Base-by-base conservation (phyloP, 2,329 filamentous ascomycete species). In the Metarhizium guizhouense region DNA sequence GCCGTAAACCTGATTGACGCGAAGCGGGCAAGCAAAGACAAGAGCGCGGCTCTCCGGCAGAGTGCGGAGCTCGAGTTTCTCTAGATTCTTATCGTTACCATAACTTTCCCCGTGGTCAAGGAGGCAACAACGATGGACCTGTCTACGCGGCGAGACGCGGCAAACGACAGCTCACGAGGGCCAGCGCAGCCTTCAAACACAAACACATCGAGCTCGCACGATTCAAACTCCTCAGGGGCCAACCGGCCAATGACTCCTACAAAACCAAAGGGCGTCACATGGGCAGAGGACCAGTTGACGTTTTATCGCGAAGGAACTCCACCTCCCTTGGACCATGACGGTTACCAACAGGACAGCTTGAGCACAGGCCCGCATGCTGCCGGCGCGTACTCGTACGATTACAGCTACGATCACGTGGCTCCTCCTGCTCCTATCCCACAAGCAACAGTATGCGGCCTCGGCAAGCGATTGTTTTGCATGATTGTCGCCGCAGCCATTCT, bases 231-330 rank as follows among this genome's bases (percentile, higher is more conserved):
- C 13, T 10, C 45, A 13, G 45, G 45, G n/a, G 45, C n/a, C 11
- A 48, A 48, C n/a, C 45, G 25, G 14, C 45, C 45, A 16, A 48
- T 5, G 20, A 13, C 30, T 14, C 6, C 45, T 6, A 3, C 10
- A 14, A 43, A 25, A 13, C 29, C 53, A 20, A 54, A 54, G 18
- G 57, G 52, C 30, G 52, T 48, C 29, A 48, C 36, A 18, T 56
- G 54, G 54, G 54, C 47, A 45, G 54, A 56, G 52, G 55, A 54
- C 32, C 63, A 67, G 29, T 71, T 66, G 57, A 75, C 72, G 0
- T 75, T 75, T 42, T 73, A 71, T 60, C 69, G 71, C 18, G 72
- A 74, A 54, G 62, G 60, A 13, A 72, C 72, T n/a, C 72, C 72
- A 13, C 64, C 71, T 13, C 70, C 68, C 2, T 59, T 49, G 8